These are phyloP conservation scores for Yamagishiella unicocca DNA, from an alignment of 139 green algal genomes.

Conservation along the genomic window DNA sequence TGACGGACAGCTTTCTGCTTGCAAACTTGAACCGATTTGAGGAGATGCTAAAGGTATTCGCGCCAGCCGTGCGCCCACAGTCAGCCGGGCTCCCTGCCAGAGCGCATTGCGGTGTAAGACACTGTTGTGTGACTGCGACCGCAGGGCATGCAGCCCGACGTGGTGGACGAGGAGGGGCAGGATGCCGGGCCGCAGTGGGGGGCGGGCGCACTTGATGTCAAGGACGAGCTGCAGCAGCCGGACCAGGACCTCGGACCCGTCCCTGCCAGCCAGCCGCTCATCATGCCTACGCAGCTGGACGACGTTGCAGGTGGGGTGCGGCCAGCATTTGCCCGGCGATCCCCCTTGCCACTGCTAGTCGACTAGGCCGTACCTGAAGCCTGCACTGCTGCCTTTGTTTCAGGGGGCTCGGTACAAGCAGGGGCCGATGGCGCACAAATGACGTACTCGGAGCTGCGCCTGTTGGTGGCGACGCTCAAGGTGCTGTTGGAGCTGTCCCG, in stretches of 20 bases:
- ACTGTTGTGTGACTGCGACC: background rate
- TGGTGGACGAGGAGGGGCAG: constrained; percentile 15
- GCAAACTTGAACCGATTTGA: background rate
- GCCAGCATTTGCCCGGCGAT: background rate
- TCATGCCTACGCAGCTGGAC: constrained; percentile 46
- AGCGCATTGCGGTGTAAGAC: background rate
- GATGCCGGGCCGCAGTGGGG: constrained; percentile 6
- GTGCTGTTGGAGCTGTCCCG: constrained; percentile 18
- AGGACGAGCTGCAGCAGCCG: background rate
- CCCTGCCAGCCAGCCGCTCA: background rate
- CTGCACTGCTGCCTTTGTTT: no score
- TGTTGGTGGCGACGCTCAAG: background rate
- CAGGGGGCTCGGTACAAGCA: no score
- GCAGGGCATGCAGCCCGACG: constrained; percentile 47
- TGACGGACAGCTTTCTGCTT: constrained; percentile 45
- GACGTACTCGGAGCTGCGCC: background rate
- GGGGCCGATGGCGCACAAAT: no score
- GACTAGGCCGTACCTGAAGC: no score
- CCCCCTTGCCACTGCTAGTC: background rate
- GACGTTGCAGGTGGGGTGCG: background rate
- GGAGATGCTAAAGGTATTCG: constrained; percentile 7
- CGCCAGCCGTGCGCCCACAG: no score
- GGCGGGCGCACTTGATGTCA: background rate
- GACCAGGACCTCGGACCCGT: background rate
- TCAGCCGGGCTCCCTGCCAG: background rate